A percentile compares a stretch with the other conserved stretches of the same genome.
Evolutionary conservation across 768 basidiomycete genomes (phyloP).

Genomic region (Exsudoporus frostii): DNA sequence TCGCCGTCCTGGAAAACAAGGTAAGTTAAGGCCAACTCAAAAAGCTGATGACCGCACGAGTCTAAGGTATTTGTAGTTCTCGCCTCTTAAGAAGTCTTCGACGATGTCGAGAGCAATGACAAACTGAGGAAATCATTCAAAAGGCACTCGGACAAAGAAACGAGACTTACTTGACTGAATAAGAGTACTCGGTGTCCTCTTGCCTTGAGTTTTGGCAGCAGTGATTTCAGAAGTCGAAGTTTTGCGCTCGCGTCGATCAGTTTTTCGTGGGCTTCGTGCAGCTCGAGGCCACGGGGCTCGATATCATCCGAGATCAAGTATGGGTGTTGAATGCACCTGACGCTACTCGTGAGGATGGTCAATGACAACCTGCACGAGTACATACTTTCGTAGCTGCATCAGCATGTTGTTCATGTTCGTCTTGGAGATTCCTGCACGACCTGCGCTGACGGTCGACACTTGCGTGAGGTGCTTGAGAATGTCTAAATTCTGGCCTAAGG

Average conservation of each 20-base stretch:
- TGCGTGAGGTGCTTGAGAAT: conserved; percentile 59
- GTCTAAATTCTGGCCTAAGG: conserved; percentile 65
- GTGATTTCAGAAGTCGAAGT: conserved; percentile 66
- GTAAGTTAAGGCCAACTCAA: conserved; percentile 5
- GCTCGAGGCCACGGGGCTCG: conserved; percentile 62
- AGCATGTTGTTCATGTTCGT: conserved; percentile 74
- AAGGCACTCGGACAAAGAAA: not conserved
- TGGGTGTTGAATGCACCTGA: conserved; percentile 86
- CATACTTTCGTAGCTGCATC: conserved; percentile 86
- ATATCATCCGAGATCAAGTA: conserved; percentile 80
- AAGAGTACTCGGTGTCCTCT: conserved; percentile 86
- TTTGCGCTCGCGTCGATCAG: conserved; percentile 86
- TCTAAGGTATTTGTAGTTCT: conserved; percentile 75
- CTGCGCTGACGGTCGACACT: conserved; percentile 35
- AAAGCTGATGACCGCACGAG: conserved; percentile 45
- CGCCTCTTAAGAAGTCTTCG: conserved; percentile 84
- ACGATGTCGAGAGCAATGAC: conserved; percentile 81
- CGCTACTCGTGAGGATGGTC: not conserved
- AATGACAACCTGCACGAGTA: conserved; percentile 3
- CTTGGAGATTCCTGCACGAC: conserved; percentile 36
- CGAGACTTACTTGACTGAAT: conserved; percentile 76
- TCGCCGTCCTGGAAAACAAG: conserved; percentile 70
- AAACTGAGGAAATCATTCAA: conserved; percentile 53
- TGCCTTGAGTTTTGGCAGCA: conserved; percentile 81
- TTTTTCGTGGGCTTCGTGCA: conserved; percentile 67